Base-by-base conservation (phyloP, 768 basidiomycete genomes). In the Chiua virens region DNA sequence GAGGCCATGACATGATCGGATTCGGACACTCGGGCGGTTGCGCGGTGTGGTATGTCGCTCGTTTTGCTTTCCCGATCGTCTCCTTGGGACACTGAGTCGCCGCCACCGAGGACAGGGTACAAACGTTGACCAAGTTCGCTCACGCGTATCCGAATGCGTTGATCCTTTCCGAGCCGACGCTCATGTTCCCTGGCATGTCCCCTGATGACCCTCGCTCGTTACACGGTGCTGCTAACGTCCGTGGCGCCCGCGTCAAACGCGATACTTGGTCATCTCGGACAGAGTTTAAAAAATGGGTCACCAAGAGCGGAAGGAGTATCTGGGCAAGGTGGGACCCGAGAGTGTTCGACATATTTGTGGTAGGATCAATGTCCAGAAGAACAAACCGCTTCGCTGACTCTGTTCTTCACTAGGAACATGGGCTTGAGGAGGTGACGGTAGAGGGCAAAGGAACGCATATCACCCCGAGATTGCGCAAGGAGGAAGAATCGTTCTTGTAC, bases 151-250 rank as follows among this genome's bases (percentile, higher is more conserved):
- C 47, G 3, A 45, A 42, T 11, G 66, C 59, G 2, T 45, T 68
- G 11, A 54, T 68, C 34, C 47, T 68, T 13, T 21, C 68, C 42
- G 67, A 68, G 45, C 68, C 67, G 4, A 70, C 68, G 2, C 23
- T 68, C 47, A 66, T 68, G 68, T 70, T 68, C 35, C 68, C 66
- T 21, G 48, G 22, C 14, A 53, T 68, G 50, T 54, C 66, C 1
- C 54, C 68, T 6, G 54, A 53, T 1, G 67, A 68, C 34, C 58
- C 58, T 3, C 67, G 67, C n/a, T 52, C 48, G 3, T 49, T 64
- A n/a, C 67, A 62, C 17, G 67, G 67, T 6, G 59, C 62, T 5
- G 58, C 68, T 36, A 68, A 68, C 25, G 62, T 70, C 15, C 63
- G 63, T 3, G 66, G 62, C 4, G 64, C 63, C 6, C 55, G 50